These are phyloP conservation scores for Cercospora zeina DNA, from an alignment of 2,329 filamentous ascomycete species.

Conservation along the genomic window DNA sequence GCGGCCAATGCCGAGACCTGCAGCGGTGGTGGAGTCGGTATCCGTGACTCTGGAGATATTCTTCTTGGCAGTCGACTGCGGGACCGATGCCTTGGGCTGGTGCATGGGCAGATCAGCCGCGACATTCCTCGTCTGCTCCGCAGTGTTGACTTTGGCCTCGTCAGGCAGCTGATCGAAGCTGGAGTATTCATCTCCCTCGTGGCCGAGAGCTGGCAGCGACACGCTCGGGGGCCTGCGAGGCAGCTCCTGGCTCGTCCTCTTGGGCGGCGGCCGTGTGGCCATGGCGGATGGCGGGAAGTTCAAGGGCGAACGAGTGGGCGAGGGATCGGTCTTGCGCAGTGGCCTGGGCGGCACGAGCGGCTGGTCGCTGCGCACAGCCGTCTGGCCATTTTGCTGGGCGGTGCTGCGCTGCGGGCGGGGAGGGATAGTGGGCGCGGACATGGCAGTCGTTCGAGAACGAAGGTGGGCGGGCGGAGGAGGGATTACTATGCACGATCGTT, in stretches of 20 bases:
- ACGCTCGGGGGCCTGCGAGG: conserved; percentile 71
- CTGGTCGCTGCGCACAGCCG: conserved; percentile 52
- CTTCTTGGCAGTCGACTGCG: conserved; percentile 76
- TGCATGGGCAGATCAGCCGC: conserved; percentile 81
- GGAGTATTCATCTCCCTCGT: conserved; percentile 88
- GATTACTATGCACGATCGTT: conserved; percentile 13
- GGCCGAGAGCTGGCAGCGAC: conserved; percentile 69
- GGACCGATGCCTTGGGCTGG: conserved; percentile 83
- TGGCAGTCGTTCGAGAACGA: neutral
- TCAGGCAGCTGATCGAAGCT: conserved; percentile 53
- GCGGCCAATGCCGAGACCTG: conserved; percentile 79
- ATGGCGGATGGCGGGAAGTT: conserved; percentile 63
- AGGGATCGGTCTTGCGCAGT: conserved; percentile 71
- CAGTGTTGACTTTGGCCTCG: conserved; percentile 36
- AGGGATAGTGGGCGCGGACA: conserved; percentile 55
- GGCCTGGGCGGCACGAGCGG: conserved; percentile 82
- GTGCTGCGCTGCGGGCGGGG: conserved; percentile 60
- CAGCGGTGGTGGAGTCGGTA: conserved; percentile 85
- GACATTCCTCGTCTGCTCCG: conserved; percentile 61
- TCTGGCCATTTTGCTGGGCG: conserved; percentile 43
- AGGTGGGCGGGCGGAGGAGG: neutral
- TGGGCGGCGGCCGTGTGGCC: conserved; percentile 42
- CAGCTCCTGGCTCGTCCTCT: conserved; percentile 52
- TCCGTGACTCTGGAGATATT: conserved; percentile 81
- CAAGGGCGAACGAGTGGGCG: conserved; percentile 81